Percentiles rank a stretch among this genome's conserved stretches.
These are phyloP conservation scores for Microstroma glucosiphilum DNA, from an alignment of 1,284 basidiomycete genomes.

Conservation along the genomic window DNA sequence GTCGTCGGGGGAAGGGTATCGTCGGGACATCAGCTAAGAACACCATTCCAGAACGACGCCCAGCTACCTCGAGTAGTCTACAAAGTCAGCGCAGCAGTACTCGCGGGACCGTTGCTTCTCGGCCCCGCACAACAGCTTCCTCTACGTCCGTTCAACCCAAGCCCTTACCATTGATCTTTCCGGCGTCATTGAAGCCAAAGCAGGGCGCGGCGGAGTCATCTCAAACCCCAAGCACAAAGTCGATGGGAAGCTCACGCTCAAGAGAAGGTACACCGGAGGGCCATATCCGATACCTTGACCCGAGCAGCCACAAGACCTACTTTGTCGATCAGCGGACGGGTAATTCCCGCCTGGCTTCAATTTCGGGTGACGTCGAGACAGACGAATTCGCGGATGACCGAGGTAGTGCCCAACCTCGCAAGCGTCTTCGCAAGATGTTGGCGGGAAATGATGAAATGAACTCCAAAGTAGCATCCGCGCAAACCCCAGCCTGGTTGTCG, in stretches of 20 bases:
- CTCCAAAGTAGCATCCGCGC: background rate
- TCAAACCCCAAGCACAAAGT: background rate
- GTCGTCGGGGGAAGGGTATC: no score
- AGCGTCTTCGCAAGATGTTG: background rate
- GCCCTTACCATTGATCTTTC: background rate
- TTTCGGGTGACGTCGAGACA: background rate
- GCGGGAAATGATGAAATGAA: no score
- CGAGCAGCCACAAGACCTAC: background rate
- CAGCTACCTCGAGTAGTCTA: no score
- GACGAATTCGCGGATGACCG: background rate
- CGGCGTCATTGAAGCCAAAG: background rate
- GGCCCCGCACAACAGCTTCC: no score
- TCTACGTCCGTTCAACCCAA: no score
- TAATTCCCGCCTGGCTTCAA: background rate
- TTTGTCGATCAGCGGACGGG: constrained; percentile 3
- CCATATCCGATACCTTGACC: background rate
- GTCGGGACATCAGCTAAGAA: no score
- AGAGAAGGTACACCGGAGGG: background rate
- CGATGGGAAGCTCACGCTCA: background rate
- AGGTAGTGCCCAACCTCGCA: background rate
- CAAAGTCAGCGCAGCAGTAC: no score
- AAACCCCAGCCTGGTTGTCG: background rate
- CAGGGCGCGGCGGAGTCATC: background rate
- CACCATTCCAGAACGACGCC: no score
- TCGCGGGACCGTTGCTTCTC: no score